Conservation (phyloP, 2,329 filamentous ascomycete genomes). For the Nannizziopsis barbatae region DNA sequence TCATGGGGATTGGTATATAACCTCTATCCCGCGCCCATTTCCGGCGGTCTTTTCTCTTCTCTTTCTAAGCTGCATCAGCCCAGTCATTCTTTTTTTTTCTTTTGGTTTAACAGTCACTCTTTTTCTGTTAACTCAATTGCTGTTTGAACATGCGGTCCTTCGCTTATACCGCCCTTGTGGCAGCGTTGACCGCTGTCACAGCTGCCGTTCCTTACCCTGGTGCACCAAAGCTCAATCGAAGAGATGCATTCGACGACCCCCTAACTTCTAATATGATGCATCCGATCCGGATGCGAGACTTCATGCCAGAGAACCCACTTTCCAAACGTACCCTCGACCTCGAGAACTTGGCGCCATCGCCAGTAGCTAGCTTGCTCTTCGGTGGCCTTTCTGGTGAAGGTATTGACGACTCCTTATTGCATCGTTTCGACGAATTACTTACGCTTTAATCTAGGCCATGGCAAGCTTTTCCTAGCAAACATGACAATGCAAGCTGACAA, state of each 20-base stretch:
- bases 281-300: slow-evolving; percentile 5
- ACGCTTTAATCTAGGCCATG: slow-evolving; percentile 12
- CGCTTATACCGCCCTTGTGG: slow-evolving; percentile 8
- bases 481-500: slow-evolving; percentile 25
- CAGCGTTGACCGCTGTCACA: slow-evolving; percentile 9
- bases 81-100: slow-evolving; percentile 9
- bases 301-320: slow-evolving; percentile 7
- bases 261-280: neutral
- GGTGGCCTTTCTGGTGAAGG: slow-evolving; percentile 20
- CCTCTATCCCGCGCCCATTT: neutral
- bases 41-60: neutral
- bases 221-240: neutral
- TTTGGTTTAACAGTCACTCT: slow-evolving; percentile 4
- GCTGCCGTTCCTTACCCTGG: slow-evolving; percentile 9
- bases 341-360: slow-evolving; percentile 17
- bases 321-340: slow-evolving; percentile 16
- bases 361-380: slow-evolving; percentile 21
- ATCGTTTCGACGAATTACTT: neutral
- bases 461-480: slow-evolving; percentile 22
- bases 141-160: slow-evolving; percentile 10
- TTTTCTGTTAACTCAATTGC: neutral
- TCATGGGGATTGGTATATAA: slow-evolving; percentile 4
- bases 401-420: neutral
- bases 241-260: slow-evolving; percentile 1
- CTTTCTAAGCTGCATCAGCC: slow-evolving; percentile 3